These are phyloP conservation scores for Trametes villosa DNA, from an alignment of 768 basidiomycete species.

Conservation along the genomic window DNA sequence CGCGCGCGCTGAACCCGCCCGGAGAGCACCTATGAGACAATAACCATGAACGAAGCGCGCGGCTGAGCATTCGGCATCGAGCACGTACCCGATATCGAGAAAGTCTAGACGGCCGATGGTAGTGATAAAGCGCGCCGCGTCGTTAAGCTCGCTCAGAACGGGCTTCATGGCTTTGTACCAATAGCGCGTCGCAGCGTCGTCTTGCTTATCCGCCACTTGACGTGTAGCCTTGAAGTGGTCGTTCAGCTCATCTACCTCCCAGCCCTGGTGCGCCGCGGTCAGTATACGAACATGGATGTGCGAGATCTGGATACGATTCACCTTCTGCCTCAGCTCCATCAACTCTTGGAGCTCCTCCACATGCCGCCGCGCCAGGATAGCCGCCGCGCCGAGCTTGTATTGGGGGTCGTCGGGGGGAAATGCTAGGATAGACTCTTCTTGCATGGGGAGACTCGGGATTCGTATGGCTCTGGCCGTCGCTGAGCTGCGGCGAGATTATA, in stretches of 20 bases:
- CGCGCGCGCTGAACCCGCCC: slow-evolving; percentile 27
- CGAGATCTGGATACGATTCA: neutral
- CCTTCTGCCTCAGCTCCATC: neutral
- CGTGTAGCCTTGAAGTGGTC: slow-evolving; percentile 20
- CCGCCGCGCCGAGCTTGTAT: neutral
- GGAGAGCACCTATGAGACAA: slow-evolving; percentile 32
- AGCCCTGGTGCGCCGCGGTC: slow-evolving; percentile 15
- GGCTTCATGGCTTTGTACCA: slow-evolving; percentile 22
- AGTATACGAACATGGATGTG: no score
- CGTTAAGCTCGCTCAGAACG: slow-evolving; percentile 28
- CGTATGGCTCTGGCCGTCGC: no score
- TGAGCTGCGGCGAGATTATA: no score
- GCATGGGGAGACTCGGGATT: neutral
- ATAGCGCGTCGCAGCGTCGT: slow-evolving; percentile 24
- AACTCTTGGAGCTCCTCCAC: slow-evolving; percentile 1
- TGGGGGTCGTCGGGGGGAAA: neutral
- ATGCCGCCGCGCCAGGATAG: neutral
- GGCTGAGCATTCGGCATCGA: no score
- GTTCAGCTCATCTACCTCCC: slow-evolving; percentile 11
- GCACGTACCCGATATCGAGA: slow-evolving; percentile 26
- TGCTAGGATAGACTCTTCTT: neutral
- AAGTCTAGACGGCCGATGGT: slow-evolving; percentile 8
- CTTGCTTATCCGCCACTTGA: slow-evolving; percentile 9
- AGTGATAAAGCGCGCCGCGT: slow-evolving; percentile 13
- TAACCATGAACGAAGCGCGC: no score